phyloP scores from a whole-genome alignment of 1,284 basidiomycete genomes.

The Rhodotorula mucilaginosa region DNA sequence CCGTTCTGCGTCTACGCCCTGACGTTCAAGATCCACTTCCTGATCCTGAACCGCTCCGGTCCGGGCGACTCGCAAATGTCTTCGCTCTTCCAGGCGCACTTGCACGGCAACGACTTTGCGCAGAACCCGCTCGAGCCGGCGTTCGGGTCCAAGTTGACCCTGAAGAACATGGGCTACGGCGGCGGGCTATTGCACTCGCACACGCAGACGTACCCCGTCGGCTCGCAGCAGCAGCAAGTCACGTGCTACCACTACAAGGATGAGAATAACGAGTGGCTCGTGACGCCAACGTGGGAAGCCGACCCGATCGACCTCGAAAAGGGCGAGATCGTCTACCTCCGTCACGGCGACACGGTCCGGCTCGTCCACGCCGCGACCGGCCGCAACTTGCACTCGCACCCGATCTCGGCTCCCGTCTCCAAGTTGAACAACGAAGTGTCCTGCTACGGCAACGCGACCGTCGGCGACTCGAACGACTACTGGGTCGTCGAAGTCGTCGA shows the following conservation, averaged over 20 bases:
- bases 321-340: conserved; percentile 67
- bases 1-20: conserved; percentile 89
- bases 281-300: conserved; percentile 79
- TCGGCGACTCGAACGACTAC: conserved; percentile 85
- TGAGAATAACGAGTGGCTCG: conserved; percentile 87
- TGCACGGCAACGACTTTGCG: conserved; percentile 88
- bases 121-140: conserved; percentile 86
- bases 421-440: conserved; percentile 91
- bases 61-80: conserved; percentile 98
- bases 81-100: conserved; percentile 95
- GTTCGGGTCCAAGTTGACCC: conserved; percentile 81
- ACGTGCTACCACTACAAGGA: conserved; percentile 99
- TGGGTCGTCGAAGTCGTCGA: conserved; percentile 95
- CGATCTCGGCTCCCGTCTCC: conserved; percentile 79
- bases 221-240: conserved; percentile 93
- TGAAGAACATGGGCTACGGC: conserved; percentile 98
- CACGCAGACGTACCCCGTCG: conserved; percentile 86
- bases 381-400: conserved; percentile 91
- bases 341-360: conserved; percentile 75
- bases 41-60: conserved; percentile 88
- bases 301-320: conserved; percentile 61
- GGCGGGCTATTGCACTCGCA: conserved; percentile 96
- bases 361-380: conserved; percentile 77
- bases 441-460: conserved; percentile 80
- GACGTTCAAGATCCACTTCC: conserved; percentile 93